Percentiles rank a stretch among this genome's conserved stretches.
Conservation (phyloP, 495 filamentous ascomycete genomes). For the Lasiosphaeria ovina region DNA sequence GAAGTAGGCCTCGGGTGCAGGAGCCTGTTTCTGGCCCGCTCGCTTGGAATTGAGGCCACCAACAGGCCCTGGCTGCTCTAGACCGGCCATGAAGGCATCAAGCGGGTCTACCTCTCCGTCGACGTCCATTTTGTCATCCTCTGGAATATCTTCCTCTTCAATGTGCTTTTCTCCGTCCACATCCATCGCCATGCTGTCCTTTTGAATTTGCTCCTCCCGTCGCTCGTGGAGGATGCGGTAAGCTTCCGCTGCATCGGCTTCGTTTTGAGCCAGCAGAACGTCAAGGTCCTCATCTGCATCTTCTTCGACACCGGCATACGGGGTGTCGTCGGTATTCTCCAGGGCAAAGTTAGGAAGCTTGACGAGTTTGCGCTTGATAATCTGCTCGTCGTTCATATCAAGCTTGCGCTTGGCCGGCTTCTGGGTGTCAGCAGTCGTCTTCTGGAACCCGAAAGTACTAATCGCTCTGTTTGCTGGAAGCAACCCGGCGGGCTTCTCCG, state of each 20-base stretch:
- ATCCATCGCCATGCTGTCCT: slow-evolving; percentile 49
- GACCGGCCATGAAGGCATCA: slow-evolving; percentile 90
- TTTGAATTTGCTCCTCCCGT: slow-evolving; percentile 47
- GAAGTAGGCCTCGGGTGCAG: slow-evolving; percentile 81
- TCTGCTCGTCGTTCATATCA: slow-evolving; percentile 85
- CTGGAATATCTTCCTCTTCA: slow-evolving; percentile 35
- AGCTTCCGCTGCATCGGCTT: slow-evolving; percentile 83
- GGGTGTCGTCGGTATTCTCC: slow-evolving; percentile 58
- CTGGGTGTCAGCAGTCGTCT: slow-evolving; percentile 62
- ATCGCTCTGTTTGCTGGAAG: slow-evolving; percentile 48
- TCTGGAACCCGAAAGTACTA: slow-evolving; percentile 79
- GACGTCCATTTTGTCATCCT: slow-evolving; percentile 46
- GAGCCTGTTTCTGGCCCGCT: slow-evolving; percentile 40
- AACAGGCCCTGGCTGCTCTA: slow-evolving; percentile 43
- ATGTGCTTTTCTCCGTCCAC: slow-evolving; percentile 41
- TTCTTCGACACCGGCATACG: slow-evolving; percentile 58
- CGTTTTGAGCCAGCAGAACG: slow-evolving; percentile 62
- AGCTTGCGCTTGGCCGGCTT: slow-evolving; percentile 70
- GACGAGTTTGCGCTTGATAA: slow-evolving; percentile 79
- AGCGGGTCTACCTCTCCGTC: slow-evolving; percentile 86
- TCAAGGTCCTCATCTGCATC: slow-evolving; percentile 69
- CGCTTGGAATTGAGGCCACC: slow-evolving; percentile 33
- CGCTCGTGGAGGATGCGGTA: slow-evolving; percentile 67
- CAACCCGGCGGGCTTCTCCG: slow-evolving; percentile 21
- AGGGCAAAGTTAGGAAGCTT: slow-evolving; percentile 75